Conservation (phyloP, 495 filamentous ascomycete species). For the Chaetomidium leptoderma region DNA sequence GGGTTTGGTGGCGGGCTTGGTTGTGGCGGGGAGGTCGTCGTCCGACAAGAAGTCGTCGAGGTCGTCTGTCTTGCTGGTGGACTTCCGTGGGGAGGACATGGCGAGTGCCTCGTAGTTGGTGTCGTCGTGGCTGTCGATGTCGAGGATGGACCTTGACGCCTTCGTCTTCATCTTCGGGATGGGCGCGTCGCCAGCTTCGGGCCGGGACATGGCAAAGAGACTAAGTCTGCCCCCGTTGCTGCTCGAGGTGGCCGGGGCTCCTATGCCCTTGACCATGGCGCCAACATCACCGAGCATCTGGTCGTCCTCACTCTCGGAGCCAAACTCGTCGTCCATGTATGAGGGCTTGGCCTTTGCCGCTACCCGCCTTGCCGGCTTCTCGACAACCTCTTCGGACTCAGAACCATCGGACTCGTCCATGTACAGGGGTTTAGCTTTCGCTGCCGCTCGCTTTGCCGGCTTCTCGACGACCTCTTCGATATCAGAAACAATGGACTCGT, state of each 20-base stretch:
- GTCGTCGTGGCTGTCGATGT: conserved; percentile 62
- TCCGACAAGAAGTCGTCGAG: conserved; percentile 60
- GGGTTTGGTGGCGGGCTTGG: conserved; percentile 41
- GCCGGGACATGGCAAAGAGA: conserved; percentile 68
- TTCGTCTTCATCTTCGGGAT: conserved; percentile 52
- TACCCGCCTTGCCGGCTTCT: conserved; percentile 18
- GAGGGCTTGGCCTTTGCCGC: conserved; percentile 21
- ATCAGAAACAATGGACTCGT: conserved; percentile 18
- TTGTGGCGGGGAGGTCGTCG: conserved; percentile 45
- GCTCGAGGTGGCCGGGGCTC: conserved; percentile 43
- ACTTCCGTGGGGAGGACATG: conserved; percentile 49
- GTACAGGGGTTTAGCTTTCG: conserved; percentile 1
- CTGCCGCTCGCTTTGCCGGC: conserved; percentile 15
- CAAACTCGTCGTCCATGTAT: conserved; percentile 16
- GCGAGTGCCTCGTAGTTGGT: conserved; percentile 86
- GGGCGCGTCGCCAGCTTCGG: conserved; percentile 48
- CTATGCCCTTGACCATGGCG: conserved; percentile 86
- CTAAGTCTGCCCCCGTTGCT: conserved; percentile 50
- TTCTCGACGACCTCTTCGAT: conserved; percentile 9
- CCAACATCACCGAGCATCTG: conserved; percentile 79
- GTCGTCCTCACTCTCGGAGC: conserved; percentile 46
- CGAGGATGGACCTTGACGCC: conserved; percentile 46
- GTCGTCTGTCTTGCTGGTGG: conserved; percentile 55
- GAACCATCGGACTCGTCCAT: not conserved
- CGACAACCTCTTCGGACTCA: conserved; percentile 12